These are phyloP conservation scores for Geranomyces michiganensis DNA, from an alignment of 192 early-diverging fungal genomes.

Conservation along the genomic window DNA sequence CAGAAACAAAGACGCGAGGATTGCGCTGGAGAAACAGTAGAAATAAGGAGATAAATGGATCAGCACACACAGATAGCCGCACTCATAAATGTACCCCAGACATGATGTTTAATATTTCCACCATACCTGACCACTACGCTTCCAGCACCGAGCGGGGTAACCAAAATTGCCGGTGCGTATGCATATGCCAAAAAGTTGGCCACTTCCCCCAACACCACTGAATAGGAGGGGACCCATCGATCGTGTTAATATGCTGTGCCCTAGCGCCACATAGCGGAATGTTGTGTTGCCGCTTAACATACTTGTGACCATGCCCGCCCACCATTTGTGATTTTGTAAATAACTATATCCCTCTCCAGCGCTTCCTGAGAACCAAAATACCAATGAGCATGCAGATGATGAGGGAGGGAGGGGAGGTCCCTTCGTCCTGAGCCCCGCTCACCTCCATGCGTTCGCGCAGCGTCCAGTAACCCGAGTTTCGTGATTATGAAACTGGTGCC, in stretches of 20 bases:
- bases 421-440: neutral
- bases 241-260: no score
- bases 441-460: slow-evolving; percentile 46
- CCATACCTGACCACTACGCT: slow-evolving; percentile 83
- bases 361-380: slow-evolving; percentile 18
- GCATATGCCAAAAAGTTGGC: slow-evolving; percentile 96
- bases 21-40: slow-evolving; percentile 57
- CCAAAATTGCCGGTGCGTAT: slow-evolving; percentile 93
- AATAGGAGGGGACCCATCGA: neutral
- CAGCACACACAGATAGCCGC: neutral
- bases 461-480: slow-evolving; percentile 85
- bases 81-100: no score
- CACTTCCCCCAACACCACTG: slow-evolving; percentile 90
- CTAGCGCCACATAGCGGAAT: no score
- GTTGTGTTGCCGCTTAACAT: slow-evolving; percentile 13
- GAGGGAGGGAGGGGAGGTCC: neutral
- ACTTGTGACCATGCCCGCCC: slow-evolving; percentile 79
- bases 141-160: slow-evolving; percentile 90
- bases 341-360: slow-evolving; percentile 79
- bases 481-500: slow-evolving; percentile 93
- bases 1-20: slow-evolving; percentile 85
- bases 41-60: neutral
- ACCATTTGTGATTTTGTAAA: slow-evolving; percentile 88
- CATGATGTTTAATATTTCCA: no score
- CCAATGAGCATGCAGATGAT: neutral